phyloP scores from a whole-genome alignment of 768 basidiomycete genomes.

The Mycena belliarum region DNA sequence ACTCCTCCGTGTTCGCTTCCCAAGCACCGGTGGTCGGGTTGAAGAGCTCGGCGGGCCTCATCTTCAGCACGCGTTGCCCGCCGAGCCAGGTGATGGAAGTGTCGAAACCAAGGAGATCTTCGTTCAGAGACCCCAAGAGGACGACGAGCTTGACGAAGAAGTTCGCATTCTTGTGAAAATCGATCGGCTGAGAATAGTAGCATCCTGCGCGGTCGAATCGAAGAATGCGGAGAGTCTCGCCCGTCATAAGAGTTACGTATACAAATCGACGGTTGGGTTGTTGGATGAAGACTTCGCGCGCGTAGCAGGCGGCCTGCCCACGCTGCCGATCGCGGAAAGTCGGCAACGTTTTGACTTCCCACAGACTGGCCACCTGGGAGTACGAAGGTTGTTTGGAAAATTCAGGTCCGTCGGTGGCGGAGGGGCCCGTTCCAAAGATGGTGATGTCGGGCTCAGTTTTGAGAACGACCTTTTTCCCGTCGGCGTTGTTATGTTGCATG shows the following conservation, averaged over 20 bases:
- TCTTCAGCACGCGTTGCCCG: slow-evolving; percentile 4
- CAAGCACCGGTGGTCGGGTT: neutral
- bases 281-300: slow-evolving; percentile 20
- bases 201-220: slow-evolving; percentile 26
- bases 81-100: slow-evolving; percentile 24
- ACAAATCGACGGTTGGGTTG: slow-evolving; percentile 26
- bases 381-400: neutral
- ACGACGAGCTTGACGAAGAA: slow-evolving; percentile 25
- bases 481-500: no score
- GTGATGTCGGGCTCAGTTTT: slow-evolving; percentile 1
- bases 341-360: neutral
- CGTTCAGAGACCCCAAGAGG: slow-evolving; percentile 18
- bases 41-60: neutral
- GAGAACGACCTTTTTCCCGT: neutral
- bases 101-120: slow-evolving; percentile 24
- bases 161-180: slow-evolving; percentile 21
- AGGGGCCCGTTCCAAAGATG: slow-evolving; percentile 5
- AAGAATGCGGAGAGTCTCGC: slow-evolving; percentile 7
- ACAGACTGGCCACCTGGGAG: slow-evolving; percentile 9
- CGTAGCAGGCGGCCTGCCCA: slow-evolving; percentile 22
- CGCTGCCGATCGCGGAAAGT: neutral
- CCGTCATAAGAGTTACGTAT: slow-evolving; percentile 21
- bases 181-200: slow-evolving; percentile 4
- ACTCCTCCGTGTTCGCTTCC: neutral
- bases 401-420: neutral